phyloP scores from a whole-genome alignment of 331 rosid species.

The Rosa hybrid region DNA sequence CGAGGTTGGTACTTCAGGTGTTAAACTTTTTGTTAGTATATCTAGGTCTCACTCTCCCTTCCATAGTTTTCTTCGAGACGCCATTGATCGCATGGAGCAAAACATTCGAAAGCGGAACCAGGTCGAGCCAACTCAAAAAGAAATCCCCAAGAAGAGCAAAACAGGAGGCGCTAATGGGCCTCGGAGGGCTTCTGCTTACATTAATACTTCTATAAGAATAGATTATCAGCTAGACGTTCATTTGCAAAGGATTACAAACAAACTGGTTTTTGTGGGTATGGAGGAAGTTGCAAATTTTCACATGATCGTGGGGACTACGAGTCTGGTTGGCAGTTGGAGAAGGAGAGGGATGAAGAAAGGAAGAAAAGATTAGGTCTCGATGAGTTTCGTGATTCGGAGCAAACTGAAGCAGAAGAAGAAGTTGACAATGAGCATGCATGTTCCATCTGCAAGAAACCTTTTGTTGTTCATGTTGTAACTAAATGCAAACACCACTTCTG shows the following conservation, averaged over 20 bases:
- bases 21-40: too few species aligned
- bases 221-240: neutral
- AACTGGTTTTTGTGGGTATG: neutral
- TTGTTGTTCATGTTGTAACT: neutral
- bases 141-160: too few species aligned
- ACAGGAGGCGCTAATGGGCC: too few species aligned
- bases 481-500: neutral
- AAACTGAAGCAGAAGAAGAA: neutral
- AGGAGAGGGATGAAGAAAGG: neutral
- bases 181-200: neutral
- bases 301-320: neutral
- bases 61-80: too few species aligned
- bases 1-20: too few species aligned
- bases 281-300: neutral
- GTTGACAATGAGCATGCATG: neutral
- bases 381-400: neutral
- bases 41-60: too few species aligned
- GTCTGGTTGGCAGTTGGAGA: neutral
- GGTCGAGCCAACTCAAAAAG: neutral
- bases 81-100: too few species aligned
- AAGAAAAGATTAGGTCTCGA: neutral
- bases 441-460: neutral
- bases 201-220: neutral
- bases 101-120: too few species aligned
- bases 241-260: neutral